Evolutionary conservation across 768 basidiomycete genomes (phyloP).

Genomic region (Holtermanniella nyarrowii): DNA sequence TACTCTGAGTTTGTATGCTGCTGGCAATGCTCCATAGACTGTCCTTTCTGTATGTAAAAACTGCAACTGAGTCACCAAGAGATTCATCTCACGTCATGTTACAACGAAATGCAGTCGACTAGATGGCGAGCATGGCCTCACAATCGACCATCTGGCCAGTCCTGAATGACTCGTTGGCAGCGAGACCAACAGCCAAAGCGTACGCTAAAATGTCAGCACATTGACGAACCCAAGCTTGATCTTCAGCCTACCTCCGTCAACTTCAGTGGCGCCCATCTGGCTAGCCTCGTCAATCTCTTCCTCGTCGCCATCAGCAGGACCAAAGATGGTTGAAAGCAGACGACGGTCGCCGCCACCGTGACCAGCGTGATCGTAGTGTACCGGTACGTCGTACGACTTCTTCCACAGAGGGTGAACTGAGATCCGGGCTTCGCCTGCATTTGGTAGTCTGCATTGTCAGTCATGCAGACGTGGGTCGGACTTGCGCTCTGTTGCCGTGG

Average conservation of each 20-base stretch:
- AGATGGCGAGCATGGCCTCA: slow-evolving; percentile 37
- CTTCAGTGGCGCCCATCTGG: slow-evolving; percentile 47
- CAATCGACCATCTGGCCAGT: slow-evolving; percentile 45
- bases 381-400: slow-evolving; percentile 44
- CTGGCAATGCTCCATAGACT: no score
- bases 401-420: slow-evolving; percentile 47
- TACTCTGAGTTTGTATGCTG: not conserved
- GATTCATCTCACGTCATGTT: no score
- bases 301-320: slow-evolving; percentile 44
- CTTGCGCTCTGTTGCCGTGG: no score
- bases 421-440: slow-evolving; percentile 45
- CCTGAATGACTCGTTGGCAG: slow-evolving; percentile 49
- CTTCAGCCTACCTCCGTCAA: slow-evolving; percentile 46
- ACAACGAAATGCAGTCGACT: no score
- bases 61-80: no score
- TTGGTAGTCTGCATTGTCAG: no score
- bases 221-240: no score
- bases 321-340: slow-evolving; percentile 48
- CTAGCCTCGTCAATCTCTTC: slow-evolving; percentile 45
- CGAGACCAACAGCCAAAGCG: slow-evolving; percentile 47
- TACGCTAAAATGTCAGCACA: no score
- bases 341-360: slow-evolving; percentile 49
- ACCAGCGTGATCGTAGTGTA: slow-evolving; percentile 43
- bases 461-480: no score
- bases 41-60: no score